Evolutionary conservation across 345 rosid species (phyloP), one percentile per base, ranked within the genome.

Genomic region (Draba incana): DNA sequence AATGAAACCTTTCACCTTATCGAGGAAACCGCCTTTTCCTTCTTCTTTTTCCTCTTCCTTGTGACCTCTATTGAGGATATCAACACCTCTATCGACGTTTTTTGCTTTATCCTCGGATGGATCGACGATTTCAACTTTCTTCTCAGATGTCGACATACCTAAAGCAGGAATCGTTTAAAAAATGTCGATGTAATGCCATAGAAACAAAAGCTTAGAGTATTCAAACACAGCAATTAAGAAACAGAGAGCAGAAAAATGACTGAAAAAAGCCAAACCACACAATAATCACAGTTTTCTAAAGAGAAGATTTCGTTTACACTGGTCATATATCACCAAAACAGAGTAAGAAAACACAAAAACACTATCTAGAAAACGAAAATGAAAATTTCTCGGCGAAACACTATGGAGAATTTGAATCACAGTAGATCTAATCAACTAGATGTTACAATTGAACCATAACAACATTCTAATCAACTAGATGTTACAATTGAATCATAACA

Each of bases 1-100:
- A 69, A 94, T 86, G 73, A 92, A 95, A 72, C 50, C 99, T 89
- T 94, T 95, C 45, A 95, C 98, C 75, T 87, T 92, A 13, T 83
- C 97, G 0, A 95, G 70, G 70, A 94, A 95, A 64, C 98, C 99
- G 15, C 92, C 97, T 51, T 84, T 71, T 10, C 74, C 86, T 38
- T 85, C 96, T 50, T 80, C 85, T 13, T 88, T 78, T 41, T 80
- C 85, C 6, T 86, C 88, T 5, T 72, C 83, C 75, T 84, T 80
- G 33, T 50, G 66, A 70, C 60, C 84, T 78, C 96, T 76, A 16
- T 87, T 92, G 37, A 78, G 76, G 25, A 78, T 60, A 20, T 20
- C 20, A 20, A 20, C 20, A 70, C 60, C 84, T 78, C 96, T 76
- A 16, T 87, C 93, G 31, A 78, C 77, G 25, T 76, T 60, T 63